phyloP scores from a whole-genome alignment of 352 stramenopile species.

The Globisporangium canariense region DNA sequence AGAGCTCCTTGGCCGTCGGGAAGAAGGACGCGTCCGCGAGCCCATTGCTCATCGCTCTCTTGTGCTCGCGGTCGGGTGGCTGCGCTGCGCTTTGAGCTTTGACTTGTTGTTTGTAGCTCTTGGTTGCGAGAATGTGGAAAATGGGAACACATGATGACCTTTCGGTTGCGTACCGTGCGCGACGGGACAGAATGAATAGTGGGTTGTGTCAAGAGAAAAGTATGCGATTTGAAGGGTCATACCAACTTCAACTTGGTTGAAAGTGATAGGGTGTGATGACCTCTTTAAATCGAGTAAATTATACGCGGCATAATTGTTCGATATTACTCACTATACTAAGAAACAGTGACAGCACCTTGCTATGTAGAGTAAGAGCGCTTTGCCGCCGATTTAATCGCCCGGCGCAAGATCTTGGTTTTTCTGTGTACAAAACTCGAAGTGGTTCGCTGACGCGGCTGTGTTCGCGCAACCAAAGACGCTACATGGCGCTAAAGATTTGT shows the following conservation, averaged over 20 bases:
- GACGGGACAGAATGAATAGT: neutral
- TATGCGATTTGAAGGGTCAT: neutral
- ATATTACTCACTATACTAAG: no score
- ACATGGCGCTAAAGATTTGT: no score
- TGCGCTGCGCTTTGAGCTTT: neutral
- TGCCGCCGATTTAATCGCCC: no score
- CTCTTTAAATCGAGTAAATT: neutral
- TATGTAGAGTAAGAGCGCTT: no score
- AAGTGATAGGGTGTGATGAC: neutral
- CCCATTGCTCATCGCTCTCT: constrained; percentile 30
- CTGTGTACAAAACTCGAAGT: constrained; percentile 2
- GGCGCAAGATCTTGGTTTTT: no score
- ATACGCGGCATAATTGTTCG: no score
- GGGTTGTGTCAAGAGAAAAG: neutral
- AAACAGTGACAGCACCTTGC: no score
- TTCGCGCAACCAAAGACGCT: no score
- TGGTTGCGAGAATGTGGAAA: neutral
- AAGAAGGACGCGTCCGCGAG: constrained; percentile 74
- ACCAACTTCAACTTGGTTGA: constrained; percentile 13
- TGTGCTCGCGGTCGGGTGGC: neutral
- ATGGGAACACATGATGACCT: constrained; percentile 4
- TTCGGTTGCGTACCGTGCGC: constrained; percentile 3
- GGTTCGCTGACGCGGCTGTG: constrained; percentile 8
- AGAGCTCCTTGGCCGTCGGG: constrained; percentile 80
- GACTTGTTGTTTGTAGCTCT: neutral